These are phyloP conservation scores for Fusarium sp. DNA, from an alignment of 2,329 filamentous ascomycete species.

Conservation along the genomic window DNA sequence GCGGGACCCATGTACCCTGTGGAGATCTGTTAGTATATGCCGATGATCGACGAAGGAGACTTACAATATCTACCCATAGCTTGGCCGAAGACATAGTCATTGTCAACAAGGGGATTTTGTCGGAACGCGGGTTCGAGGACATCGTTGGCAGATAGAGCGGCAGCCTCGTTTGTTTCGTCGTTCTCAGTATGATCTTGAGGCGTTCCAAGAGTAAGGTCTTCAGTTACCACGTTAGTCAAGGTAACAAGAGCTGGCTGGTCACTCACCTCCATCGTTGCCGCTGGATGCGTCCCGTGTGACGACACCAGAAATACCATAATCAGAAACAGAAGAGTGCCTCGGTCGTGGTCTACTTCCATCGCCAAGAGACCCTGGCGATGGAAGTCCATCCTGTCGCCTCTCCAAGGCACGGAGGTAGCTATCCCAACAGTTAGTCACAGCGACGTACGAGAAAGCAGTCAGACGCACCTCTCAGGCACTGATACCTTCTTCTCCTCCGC, in stretches of 20 bases:
- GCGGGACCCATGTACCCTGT: constrained; percentile 43
- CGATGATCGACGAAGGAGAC: accelerated
- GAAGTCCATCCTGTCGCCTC: constrained; percentile 25
- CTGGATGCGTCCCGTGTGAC: not conserved
- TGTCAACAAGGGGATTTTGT: constrained; percentile 40
- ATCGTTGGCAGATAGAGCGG: not conserved
- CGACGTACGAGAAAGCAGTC: not conserved
- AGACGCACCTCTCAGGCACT: constrained; percentile 35
- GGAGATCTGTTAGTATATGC: not conserved
- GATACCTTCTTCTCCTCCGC: constrained; percentile 38
- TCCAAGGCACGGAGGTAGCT: constrained; percentile 40
- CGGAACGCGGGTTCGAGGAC: constrained; percentile 37
- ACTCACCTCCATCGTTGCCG: constrained; percentile 8
- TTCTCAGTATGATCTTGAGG: not conserved
- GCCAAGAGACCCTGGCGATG: constrained; percentile 5
- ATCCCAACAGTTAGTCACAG: not conserved
- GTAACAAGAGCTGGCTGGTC: accelerated
- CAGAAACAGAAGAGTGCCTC: constrained; percentile 31
- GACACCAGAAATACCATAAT: constrained; percentile 18
- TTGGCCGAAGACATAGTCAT: constrained; percentile 37
- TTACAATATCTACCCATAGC: constrained; percentile 35
- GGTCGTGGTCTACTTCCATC: not conserved
- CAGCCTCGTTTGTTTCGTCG: not conserved
- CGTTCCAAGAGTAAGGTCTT: constrained; percentile 11
- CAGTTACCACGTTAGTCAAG: not conserved